phyloP scores from a whole-genome alignment of 2,329 filamentous ascomycete species.

The Fonsecaea nubica region DNA sequence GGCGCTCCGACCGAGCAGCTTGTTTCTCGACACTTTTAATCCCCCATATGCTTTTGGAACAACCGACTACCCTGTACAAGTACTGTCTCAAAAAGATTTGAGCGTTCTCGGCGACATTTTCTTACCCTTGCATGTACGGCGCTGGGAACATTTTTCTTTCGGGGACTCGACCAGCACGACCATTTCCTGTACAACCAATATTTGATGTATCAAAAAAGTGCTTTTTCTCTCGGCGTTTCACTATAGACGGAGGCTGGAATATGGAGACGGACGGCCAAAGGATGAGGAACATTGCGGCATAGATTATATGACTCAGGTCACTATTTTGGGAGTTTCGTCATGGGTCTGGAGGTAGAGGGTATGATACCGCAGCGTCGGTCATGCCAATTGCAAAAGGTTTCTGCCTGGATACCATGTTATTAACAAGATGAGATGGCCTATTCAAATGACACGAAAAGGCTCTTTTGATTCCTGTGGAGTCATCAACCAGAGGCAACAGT shows the following conservation, averaged over 20 bases:
- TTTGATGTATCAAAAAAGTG: constrained; percentile 33
- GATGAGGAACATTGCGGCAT: constrained; percentile 30
- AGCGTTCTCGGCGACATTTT: constrained; percentile 39
- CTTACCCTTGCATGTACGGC: constrained; percentile 35
- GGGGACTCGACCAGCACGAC: constrained; percentile 33
- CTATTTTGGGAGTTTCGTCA: constrained; percentile 31
- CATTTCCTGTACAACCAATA: constrained; percentile 39
- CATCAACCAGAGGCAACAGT: constrained; percentile 11
- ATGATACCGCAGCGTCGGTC: constrained; percentile 18
- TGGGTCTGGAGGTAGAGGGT: constrained; percentile 21
- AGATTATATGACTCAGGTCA: constrained; percentile 41
- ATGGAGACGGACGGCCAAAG: constrained; percentile 16
- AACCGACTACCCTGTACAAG: constrained; percentile 43
- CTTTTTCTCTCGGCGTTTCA: constrained; percentile 34
- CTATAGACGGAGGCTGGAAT: constrained; percentile 33
- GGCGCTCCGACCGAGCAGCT: constrained; percentile 22
- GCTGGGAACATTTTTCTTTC: constrained; percentile 25
- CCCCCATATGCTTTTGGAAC: constrained; percentile 35
- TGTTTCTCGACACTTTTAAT: constrained; percentile 33
- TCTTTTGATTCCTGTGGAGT: constrained; percentile 7
- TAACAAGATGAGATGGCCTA: constrained; percentile 19
- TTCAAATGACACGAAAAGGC: constrained; percentile 14
- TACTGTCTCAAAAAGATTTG: constrained; percentile 37
- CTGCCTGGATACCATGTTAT: constrained; percentile 24
- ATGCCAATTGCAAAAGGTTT: constrained; percentile 21